Conservation (phyloP, 73 alveolate genomes). For the Tetrahymena borealis region DNA sequence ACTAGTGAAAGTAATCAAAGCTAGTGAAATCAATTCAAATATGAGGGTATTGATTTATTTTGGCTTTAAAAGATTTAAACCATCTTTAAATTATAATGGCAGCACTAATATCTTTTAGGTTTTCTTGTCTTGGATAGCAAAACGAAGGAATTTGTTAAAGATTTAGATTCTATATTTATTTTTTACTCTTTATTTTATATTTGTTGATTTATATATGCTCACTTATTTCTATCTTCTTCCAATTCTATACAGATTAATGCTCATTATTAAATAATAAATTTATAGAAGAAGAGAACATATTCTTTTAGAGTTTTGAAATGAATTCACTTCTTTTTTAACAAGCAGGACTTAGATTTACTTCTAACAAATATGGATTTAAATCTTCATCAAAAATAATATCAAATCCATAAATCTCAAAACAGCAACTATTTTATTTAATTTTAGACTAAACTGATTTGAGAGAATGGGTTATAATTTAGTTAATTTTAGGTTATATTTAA, state of each 20-base stretch:
- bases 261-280: background rate
- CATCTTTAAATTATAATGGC: background rate
- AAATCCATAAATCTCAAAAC: slow-evolving; percentile 74
- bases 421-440: slow-evolving; percentile 31
- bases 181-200: too few relatives aligned
- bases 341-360: slow-evolving; percentile 71
- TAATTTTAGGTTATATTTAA: slow-evolving; percentile 34
- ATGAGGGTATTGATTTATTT: too few relatives aligned
- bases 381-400: slow-evolving; percentile 57
- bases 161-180: too few relatives aligned
- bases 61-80: too few relatives aligned
- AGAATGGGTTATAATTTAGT: slow-evolving; percentile 39
- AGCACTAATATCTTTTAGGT: background rate
- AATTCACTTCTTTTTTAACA: slow-evolving; percentile 67
- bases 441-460: slow-evolving; percentile 36
- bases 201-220: too few relatives aligned
- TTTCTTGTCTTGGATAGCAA: too few relatives aligned
- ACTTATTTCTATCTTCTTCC: background rate
- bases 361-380: slow-evolving; percentile 59
- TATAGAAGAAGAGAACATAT: slow-evolving; percentile 24
- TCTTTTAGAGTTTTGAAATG: slow-evolving; percentile 49
- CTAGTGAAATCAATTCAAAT: too few relatives aligned
- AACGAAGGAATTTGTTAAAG: too few relatives aligned
- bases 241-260: background rate
- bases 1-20: too few relatives aligned